Base-by-base conservation (phyloP, 148 eudicot species). In the Salicornia ramosissima region DNA sequence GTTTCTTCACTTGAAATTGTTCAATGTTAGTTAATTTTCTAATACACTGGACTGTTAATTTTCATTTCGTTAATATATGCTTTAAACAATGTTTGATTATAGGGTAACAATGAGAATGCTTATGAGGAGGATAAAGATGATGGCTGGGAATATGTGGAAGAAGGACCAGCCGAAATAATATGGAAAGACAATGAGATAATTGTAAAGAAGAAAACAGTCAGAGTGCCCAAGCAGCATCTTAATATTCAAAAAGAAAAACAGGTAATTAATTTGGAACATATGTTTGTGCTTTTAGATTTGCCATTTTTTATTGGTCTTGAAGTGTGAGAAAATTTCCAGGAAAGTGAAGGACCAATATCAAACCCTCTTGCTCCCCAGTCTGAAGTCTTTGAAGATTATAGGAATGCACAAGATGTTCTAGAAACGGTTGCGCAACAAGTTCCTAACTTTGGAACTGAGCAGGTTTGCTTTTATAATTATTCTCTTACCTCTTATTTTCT, bases 361-460 rank as follows among this genome's bases (percentile, higher is more conserved):
- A 94, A 94, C 75, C 98, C 98, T 71, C 96, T 94, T 77, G 96
- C 95, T 83, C 98, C 98, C 56, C 92, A 94, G 72, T 87, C 90
- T 51, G 96, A 93, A 81, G 87, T 83, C 57, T 90, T 77, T 81
- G 80, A 88, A 25, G 86, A 84, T 75, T 75, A 72, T 79, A 87
- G 66, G 72, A 87, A 79, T 70, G 86, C 83, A 22, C 86, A 84
- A 78, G 88, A 92, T 65, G 67, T 88, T 64, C 70, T 94, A 68
- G 89, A 90, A 67, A 84, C 83, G 80, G 97, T 85, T 77, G 97
- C 92, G 68, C 95, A 88, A 74, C 89, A 94, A 83, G 85, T 85
- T 72, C 98, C 98, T 50, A 90, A 90, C 71, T 94, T 94, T 78
- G 98, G 98, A 67, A 94, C 98, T 33, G 98, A 94, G 79, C 98